phyloP scores from a whole-genome alignment of 2,329 filamentous ascomycete species.

The Cephalotrichum gorgonifer region DNA sequence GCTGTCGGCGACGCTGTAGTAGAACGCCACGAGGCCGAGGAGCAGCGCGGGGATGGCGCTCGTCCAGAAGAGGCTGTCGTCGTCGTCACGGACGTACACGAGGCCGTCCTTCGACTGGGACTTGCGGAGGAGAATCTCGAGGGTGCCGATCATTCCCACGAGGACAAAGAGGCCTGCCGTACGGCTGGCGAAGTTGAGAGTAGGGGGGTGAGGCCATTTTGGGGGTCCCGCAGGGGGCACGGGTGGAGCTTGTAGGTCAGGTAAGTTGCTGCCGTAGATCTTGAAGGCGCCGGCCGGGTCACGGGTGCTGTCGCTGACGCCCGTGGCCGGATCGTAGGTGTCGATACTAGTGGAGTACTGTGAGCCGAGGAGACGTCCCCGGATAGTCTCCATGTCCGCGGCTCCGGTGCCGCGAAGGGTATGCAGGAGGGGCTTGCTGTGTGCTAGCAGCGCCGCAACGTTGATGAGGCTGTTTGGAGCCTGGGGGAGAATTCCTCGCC shows the following conservation, averaged over 20 bases:
- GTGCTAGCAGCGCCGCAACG: constrained; percentile 22
- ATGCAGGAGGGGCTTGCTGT: constrained; percentile 23
- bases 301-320: background rate
- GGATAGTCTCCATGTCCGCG: constrained; percentile 16
- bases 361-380: constrained; percentile 15
- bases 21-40: constrained; percentile 17
- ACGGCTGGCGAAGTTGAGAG: constrained; percentile 18
- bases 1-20: constrained; percentile 20
- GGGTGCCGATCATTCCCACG: constrained; percentile 18
- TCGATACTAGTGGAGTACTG: constrained; percentile 23
- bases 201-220: constrained; percentile 18
- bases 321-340: constrained; percentile 18
- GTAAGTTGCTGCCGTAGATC: background rate
- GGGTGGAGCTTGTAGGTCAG: constrained; percentile 12
- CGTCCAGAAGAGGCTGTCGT: constrained; percentile 24
- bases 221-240: constrained; percentile 4
- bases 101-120: constrained; percentile 20
- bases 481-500: constrained; percentile 22
- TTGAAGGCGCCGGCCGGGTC: constrained; percentile 8
- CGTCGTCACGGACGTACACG: constrained; percentile 14
- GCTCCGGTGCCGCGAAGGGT: constrained; percentile 22
- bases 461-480: constrained; percentile 22
- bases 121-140: constrained; percentile 21
- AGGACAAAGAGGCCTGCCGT: constrained; percentile 16
- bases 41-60: constrained; percentile 18